Percentiles rank a stretch among this genome's conserved stretches.
phyloP scores from a whole-genome alignment of 768 basidiomycete genomes.

The Daedaleopsis sinensis region DNA sequence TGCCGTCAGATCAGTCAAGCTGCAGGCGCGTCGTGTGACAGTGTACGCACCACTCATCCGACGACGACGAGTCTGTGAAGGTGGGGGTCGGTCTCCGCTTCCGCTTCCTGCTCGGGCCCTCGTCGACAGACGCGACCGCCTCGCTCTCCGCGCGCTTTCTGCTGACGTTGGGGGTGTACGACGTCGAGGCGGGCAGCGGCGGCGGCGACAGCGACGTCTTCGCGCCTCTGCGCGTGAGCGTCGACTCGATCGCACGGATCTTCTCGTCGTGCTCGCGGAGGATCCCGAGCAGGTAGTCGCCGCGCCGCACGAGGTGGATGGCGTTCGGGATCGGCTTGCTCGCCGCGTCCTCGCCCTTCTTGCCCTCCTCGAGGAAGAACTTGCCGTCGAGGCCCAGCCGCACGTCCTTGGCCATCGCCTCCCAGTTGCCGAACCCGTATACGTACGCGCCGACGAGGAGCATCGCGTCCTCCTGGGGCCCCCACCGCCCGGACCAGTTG shows the following conservation, averaged over 20 bases:
- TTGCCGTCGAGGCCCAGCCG: conserved; percentile 85
- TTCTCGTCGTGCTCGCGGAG: conserved; percentile 90
- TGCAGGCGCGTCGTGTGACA: background rate
- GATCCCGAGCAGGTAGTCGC: conserved; percentile 88
- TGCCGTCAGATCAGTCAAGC: conserved; percentile 10
- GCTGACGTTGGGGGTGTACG: conserved; percentile 52
- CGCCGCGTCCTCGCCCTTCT: conserved; percentile 86
- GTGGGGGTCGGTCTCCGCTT: conserved; percentile 96
- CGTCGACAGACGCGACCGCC: conserved; percentile 74
- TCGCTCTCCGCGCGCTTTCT: conserved; percentile 87
- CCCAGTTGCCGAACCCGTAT: conserved; percentile 98
- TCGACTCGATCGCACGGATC: conserved; percentile 85
- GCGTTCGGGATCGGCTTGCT: conserved; percentile 94
- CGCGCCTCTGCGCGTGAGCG: conserved; percentile 69
- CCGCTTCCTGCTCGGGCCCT: conserved; percentile 69
- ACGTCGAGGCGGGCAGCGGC: conserved; percentile 73
- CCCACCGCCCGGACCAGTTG: conserved; percentile 98
- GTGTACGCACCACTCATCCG: conserved; percentile 82
- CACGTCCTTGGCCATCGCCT: conserved; percentile 87
- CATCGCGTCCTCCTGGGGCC: conserved; percentile 89
- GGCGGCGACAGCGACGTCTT: conserved; percentile 78
- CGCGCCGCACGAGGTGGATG: conserved; percentile 95
- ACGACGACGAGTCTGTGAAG: conserved; percentile 93
- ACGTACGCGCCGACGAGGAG: conserved; percentile 90
- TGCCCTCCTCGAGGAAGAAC: conserved; percentile 98